Conservation (phyloP, 352 stramenopile genomes). For the Phytopythium mirpurense region DNA sequence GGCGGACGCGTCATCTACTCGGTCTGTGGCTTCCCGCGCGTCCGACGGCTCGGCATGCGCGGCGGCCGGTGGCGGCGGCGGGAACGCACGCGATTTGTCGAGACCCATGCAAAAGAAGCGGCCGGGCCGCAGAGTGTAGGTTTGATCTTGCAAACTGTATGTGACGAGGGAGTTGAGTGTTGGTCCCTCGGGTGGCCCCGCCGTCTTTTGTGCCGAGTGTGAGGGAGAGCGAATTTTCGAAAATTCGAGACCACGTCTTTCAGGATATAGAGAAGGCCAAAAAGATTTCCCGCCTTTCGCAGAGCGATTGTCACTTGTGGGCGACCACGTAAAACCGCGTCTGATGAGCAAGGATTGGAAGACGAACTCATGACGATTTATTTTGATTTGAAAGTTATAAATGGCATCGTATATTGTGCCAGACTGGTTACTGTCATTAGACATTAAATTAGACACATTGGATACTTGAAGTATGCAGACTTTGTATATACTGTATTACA, state of each 20-base stretch:
- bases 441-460: no score
- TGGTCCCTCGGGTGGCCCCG: background rate
- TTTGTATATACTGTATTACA: no score
- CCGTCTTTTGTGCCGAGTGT: background rate
- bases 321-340: background rate
- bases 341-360: background rate
- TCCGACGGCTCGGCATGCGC: background rate
- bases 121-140: background rate
- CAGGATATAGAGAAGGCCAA: background rate
- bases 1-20: background rate
- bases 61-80: background rate
- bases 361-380: no score
- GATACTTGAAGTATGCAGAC: no score
- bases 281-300: background rate
- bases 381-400: no score
- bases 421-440: no score
- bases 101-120: slow-evolving; percentile 2
- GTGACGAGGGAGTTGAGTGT: background rate
- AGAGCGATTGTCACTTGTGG: slow-evolving; percentile 1
- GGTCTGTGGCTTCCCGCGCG: background rate
- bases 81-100: slow-evolving; percentile 3
- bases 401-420: no score
- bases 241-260: slow-evolving; percentile 6
- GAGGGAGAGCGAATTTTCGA: background rate
- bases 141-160: background rate